Evolutionary conservation across 163 green algal genomes (phyloP).

Genomic region (Smithsoniella earleae): DNA sequence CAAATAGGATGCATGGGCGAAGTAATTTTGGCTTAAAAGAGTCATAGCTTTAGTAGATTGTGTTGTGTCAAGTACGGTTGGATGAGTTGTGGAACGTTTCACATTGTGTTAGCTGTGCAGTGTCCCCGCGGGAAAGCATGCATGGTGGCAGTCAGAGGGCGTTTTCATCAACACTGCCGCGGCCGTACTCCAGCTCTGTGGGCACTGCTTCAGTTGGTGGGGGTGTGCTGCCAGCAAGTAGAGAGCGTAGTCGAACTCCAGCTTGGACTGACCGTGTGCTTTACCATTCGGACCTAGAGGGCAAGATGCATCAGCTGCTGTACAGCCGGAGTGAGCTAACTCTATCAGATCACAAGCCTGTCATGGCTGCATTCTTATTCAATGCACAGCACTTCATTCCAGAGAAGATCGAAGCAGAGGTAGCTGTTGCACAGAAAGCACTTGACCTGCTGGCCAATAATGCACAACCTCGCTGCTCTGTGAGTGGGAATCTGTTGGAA

Average conservation of each 20-base stretch:
- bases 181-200: too few species aligned
- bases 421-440: not conserved
- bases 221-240: not conserved
- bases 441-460: not conserved
- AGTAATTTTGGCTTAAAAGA: too few species aligned
- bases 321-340: not conserved
- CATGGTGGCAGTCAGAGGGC: too few species aligned
- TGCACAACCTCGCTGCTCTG: not conserved
- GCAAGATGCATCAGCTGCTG: slow-evolving; percentile 16
- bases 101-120: too few species aligned
- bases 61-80: too few species aligned
- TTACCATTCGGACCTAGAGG: not conserved
- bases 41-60: too few species aligned
- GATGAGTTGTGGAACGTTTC: too few species aligned
- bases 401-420: not conserved
- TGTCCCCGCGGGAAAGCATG: too few species aligned
- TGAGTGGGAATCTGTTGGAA: slow-evolving; percentile 13
- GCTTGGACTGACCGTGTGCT: slow-evolving; percentile 22
- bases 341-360: slow-evolving; percentile 11
- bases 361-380: slow-evolving; percentile 14
- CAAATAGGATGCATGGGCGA: too few species aligned
- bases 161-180: too few species aligned
- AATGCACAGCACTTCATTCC: not conserved
- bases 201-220: too few species aligned
- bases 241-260: not conserved